Percentiles rank a stretch among this genome's conserved stretches.
phyloP scores from a whole-genome alignment of 768 basidiomycete species.

The Calocybe cyanea region DNA sequence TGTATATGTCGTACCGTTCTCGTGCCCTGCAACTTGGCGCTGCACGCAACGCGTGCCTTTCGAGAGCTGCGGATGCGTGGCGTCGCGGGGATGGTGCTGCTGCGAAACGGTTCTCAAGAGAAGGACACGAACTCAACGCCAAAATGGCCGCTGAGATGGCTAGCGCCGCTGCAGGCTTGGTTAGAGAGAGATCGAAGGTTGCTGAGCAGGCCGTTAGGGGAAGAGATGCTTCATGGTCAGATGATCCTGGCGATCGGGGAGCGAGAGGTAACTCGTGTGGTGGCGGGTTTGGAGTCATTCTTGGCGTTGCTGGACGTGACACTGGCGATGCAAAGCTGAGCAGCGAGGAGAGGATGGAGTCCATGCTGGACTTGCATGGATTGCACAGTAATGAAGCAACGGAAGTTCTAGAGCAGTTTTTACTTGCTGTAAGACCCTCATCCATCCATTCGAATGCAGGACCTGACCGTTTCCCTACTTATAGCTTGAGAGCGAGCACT shows the following conservation, averaged over 20 bases:
- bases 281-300: constrained; percentile 76
- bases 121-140: constrained; percentile 90
- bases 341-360: constrained; percentile 88
- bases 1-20: constrained; percentile 89
- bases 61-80: constrained; percentile 95
- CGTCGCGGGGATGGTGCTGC: constrained; percentile 92
- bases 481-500: constrained; percentile 85
- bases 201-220: constrained; percentile 72
- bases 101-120: constrained; percentile 90
- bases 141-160: constrained; percentile 88
- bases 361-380: constrained; percentile 86
- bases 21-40: constrained; percentile 90
- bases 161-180: constrained; percentile 79
- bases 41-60: constrained; percentile 90
- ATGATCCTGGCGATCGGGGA: constrained; percentile 78
- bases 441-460: neutral
- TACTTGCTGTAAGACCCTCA: constrained; percentile 67
- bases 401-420: constrained; percentile 85
- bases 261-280: constrained; percentile 74
- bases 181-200: constrained; percentile 74
- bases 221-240: constrained; percentile 72
- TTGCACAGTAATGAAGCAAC: constrained; percentile 92
- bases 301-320: constrained; percentile 76
- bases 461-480: constrained; percentile 4
- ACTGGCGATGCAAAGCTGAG: constrained; percentile 53